Evolutionary conservation across 805 yeast genomes (phyloP).

Genomic region (Sugiyamaella smithiae): DNA sequence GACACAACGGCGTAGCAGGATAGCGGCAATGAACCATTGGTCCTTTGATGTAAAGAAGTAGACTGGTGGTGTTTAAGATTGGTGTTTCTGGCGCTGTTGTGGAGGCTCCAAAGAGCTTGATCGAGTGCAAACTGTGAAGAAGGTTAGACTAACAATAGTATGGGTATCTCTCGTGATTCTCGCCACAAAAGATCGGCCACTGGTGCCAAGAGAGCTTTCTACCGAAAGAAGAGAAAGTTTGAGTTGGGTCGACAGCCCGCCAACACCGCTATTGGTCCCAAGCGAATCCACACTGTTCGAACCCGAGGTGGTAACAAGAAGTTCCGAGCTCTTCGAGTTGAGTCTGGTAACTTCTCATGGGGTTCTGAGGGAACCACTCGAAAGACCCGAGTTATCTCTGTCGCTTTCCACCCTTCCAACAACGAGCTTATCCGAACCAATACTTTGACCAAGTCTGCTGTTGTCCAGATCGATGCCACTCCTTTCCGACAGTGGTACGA

Average conservation of each 20-base stretch:
- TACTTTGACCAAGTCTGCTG: constrained; percentile 98
- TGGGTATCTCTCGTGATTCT: constrained; percentile 99
- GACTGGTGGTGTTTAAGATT: too few relatives aligned
- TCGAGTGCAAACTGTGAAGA: too few relatives aligned
- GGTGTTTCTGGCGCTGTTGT: too few relatives aligned
- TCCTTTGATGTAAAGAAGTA: too few relatives aligned
- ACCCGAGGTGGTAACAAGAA: constrained; percentile 99
- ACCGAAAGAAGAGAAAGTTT: constrained; percentile 99
- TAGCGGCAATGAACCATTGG: too few relatives aligned
- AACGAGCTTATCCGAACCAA: constrained; percentile 99
- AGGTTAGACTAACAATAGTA: constrained; percentile 45
- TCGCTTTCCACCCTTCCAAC: constrained; percentile 99
- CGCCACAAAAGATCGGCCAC: constrained; percentile 99
- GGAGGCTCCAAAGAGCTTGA: too few relatives aligned
- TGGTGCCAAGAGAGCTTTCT: constrained; percentile 99
- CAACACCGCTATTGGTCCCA: constrained; percentile 97
- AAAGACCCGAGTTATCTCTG: constrained; percentile 98
- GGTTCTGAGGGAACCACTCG: constrained; percentile 97
- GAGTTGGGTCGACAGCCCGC: constrained; percentile 99
- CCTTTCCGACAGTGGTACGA: constrained; percentile 99
- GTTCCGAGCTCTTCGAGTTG: constrained; percentile 99
- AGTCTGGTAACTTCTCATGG: constrained; percentile 98
- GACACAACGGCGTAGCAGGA: too few relatives aligned
- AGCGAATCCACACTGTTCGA: constrained; percentile 99
- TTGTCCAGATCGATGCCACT: constrained; percentile 99